Evolutionary conservation across 768 basidiomycete genomes (phyloP).

Genomic region (Mycena venus): DNA sequence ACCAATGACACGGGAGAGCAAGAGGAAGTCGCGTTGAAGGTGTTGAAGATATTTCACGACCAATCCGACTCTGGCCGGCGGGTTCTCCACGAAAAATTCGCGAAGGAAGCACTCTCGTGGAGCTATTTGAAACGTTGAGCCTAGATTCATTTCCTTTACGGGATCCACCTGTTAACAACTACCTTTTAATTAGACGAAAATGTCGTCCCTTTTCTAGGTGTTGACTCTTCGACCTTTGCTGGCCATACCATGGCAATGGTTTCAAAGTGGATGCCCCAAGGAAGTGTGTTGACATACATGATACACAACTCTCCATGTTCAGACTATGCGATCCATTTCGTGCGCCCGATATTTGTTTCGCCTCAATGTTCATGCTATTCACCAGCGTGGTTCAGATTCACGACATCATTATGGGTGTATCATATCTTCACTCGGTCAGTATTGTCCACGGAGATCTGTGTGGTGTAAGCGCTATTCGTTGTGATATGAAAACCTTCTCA

Average conservation of each 20-base stretch:
- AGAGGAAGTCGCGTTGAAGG: no score
- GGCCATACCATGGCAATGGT: slow-evolving; percentile 20
- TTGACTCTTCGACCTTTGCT: not conserved
- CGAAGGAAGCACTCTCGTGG: not conserved
- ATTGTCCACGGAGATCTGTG: slow-evolving; percentile 9
- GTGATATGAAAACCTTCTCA: not conserved
- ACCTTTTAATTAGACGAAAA: not conserved
- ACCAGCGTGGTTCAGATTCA: not conserved
- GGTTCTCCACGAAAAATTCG: not conserved
- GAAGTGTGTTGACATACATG: slow-evolving; percentile 18
- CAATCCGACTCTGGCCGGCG: not conserved
- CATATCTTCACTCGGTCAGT: not conserved
- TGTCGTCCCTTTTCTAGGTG: not conserved
- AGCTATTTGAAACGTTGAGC: not conserved
- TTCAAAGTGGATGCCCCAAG: not conserved
- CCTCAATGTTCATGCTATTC: no score
- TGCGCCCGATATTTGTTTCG: no score
- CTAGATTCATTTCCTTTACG: not conserved
- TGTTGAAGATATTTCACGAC: not conserved
- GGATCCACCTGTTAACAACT: not conserved
- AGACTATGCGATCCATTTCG: no score
- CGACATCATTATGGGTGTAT: not conserved
- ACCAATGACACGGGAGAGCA: not conserved
- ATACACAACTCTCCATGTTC: not conserved
- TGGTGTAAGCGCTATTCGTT: not conserved